Evolutionary conservation across 177 flowering plant genomes (phyloP), one percentile per base, ranked within the genome.

Genomic region (Vitis hybrid): DNA sequence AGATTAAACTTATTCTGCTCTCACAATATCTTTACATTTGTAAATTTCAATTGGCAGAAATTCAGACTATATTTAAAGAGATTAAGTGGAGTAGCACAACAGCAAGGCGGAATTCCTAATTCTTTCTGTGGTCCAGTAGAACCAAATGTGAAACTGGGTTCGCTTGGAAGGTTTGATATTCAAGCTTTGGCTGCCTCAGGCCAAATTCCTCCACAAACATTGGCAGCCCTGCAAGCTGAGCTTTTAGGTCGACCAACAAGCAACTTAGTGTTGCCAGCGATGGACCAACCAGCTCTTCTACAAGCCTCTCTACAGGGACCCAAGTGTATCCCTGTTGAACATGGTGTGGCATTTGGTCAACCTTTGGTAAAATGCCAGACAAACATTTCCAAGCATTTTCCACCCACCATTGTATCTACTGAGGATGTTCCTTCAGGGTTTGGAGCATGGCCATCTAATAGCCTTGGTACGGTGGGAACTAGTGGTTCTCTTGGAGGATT

Each of bases 111-210:
- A 27, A 77, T 84, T 68, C 66, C 84, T 21, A 83, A 54, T 82
- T 35, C 85, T 15, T 85, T 82, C 64, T 81, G 87, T 80, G 86
- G 87, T 27, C 71, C 84, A 54, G 71, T 75, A 30, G 95, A 88
- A 20, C 65, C 80, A 61, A 84, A 79, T 77, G 64, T 67, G 1
- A 83, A 83, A 70, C 59, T 80, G 62, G 82, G 83, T 72, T 74
- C 97, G 21, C 73, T 85, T 14, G 86, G 88, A 58, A 78, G 88
- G 73, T 79, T 84, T 77, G 95, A 88, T 71, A 74, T 89, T 56
- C 93, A 88, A 77, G 87, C 93, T 52, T 78, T 90, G 86, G 93
- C 90, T 53, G 90, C 89, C 27, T 89, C 93, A 69, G 93, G 92
- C 10, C 92, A 91, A 65, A 85, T 92, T 73, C 87, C 92, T 58